Conservation (phyloP, 192 early-diverging fungal genomes). For the Backusella sp. region DNA sequence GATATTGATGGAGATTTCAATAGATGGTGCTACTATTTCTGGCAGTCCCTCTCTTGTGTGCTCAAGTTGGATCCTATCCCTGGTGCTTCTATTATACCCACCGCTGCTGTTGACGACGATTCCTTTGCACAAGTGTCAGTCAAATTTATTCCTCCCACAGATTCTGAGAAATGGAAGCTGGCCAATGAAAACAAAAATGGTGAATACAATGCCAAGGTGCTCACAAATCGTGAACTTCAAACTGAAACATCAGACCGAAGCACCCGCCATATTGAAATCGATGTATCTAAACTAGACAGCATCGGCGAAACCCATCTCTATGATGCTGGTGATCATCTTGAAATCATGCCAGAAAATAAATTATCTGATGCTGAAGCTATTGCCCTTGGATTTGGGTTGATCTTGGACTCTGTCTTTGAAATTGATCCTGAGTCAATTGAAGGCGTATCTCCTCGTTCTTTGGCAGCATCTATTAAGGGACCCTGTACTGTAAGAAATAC, state of each 20-base stretch:
- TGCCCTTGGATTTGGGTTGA: conserved; percentile 43
- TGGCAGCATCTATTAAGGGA: conserved; percentile 37
- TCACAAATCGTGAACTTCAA: conserved; percentile 44
- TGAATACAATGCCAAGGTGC: conserved; percentile 31
- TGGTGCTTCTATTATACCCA: conserved; percentile 13
- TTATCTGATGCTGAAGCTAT: conserved; percentile 38
- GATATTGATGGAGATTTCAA: conserved; percentile 43
- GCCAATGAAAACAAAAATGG: conserved; percentile 21
- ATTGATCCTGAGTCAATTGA: conserved; percentile 27
- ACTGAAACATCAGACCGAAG: conserved; percentile 35
- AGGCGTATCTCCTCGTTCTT: conserved; percentile 42
- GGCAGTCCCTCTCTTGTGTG: conserved; percentile 3
- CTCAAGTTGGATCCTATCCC: conserved; percentile 17
- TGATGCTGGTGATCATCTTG: conserved; percentile 55
- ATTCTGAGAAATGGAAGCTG: conserved; percentile 7
- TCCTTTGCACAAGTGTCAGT: conserved; percentile 10
- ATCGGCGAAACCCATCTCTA: conserved; percentile 16
- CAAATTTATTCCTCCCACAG: conserved; percentile 12
- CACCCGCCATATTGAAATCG: conserved; percentile 45
- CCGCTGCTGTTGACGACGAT: neutral
- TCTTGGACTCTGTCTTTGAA: conserved; percentile 52
- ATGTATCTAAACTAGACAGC: conserved; percentile 13
- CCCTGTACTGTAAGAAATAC: conserved; percentile 50
- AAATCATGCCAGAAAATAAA: conserved; percentile 47
- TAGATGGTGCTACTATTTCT: conserved; percentile 36